Evolutionary conservation across 306 rosid genomes (phyloP).

Genomic region (Quercus wislizeni): DNA sequence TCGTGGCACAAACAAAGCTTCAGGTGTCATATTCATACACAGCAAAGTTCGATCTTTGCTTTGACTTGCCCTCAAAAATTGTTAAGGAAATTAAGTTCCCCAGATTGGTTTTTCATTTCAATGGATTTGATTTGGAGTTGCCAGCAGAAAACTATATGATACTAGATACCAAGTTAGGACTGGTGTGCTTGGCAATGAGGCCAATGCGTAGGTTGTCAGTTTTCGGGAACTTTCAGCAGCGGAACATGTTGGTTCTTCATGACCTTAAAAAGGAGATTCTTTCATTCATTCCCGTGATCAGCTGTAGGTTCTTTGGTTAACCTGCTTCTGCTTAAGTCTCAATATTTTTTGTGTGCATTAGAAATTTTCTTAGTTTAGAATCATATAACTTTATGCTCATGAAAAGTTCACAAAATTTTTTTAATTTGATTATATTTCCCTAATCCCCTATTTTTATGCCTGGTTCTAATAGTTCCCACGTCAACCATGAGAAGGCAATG

Average conservation of each 20-base stretch:
- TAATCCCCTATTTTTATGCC: no score
- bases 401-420: no score
- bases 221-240: slow-evolving; percentile 39
- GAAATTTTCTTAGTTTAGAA: no score
- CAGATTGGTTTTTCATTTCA: background rate
- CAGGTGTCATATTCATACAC: background rate
- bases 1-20: background rate
- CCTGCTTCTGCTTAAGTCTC: background rate
- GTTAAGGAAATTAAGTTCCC: background rate
- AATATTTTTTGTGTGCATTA: background rate
- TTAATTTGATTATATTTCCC: no score
- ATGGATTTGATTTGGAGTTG: background rate
- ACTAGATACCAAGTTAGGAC: background rate
- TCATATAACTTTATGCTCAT: no score
- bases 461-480: no score
- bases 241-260: slow-evolving; percentile 41
- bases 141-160: background rate
- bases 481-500: no score
- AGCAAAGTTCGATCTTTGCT: background rate
- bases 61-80: background rate
- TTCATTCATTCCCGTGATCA: slow-evolving; percentile 41
- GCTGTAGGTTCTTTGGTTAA: slow-evolving; percentile 1
- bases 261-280: slow-evolving; percentile 35
- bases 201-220: background rate
- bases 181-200: background rate